These are phyloP conservation scores for Penicillium sp. DNA, from an alignment of 2,329 filamentous ascomycete genomes.

Conservation along the genomic window DNA sequence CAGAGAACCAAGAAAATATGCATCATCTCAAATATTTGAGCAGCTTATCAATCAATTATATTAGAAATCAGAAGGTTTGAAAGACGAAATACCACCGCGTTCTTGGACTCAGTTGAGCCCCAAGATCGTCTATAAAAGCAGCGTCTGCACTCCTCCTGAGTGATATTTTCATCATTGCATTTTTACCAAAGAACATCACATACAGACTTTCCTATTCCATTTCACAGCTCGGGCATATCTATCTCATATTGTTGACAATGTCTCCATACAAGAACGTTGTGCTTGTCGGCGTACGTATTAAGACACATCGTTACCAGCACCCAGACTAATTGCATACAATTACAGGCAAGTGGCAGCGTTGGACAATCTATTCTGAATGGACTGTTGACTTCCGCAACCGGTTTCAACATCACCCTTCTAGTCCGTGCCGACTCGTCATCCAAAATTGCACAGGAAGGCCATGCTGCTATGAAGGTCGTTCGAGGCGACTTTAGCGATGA, in stretches of 20 bases:
- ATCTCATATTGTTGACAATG: not conserved
- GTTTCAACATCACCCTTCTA: conserved; percentile 7
- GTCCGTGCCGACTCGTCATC: conserved; percentile 1
- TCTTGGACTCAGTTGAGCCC: not conserved
- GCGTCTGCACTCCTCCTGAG: not conserved
- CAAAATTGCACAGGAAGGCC: conserved; percentile 2
- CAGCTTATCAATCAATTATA: not conserved
- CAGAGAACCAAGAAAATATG: not conserved
- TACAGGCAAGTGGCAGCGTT: conserved; percentile 8
- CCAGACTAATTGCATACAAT: not conserved
- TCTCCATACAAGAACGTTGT: conserved; percentile 3
- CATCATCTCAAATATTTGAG: not conserved
- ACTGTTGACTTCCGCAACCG: not conserved
- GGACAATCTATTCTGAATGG: conserved; percentile 5
- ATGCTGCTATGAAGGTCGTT: conserved; percentile 2
- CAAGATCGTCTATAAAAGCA: not conserved
- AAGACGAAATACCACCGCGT: not conserved
- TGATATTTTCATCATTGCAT: not conserved
- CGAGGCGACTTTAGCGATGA: conserved; percentile 5
- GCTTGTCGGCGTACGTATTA: conserved; percentile 8
- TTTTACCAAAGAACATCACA: not conserved
- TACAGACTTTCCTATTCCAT: not conserved
- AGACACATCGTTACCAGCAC: not conserved
- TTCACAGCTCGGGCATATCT: not conserved
- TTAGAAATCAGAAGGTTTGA: not conserved